Base-by-base conservation (phyloP, 371 early-diverging fungal genomes). In the Mortierella sp. region DNA sequence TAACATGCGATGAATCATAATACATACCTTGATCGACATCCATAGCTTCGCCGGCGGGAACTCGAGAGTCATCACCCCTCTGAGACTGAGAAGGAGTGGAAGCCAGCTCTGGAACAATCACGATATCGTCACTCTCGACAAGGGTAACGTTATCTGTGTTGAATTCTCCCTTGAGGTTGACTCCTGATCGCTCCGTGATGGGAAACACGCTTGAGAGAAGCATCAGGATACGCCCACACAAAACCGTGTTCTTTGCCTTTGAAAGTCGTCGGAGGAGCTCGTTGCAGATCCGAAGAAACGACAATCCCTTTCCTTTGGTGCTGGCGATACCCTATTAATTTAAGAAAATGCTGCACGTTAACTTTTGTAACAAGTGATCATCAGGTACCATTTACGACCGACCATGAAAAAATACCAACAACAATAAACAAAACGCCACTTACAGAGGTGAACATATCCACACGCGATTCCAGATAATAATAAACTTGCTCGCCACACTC, bases 161-260 rank as follows among this genome's bases (percentile, higher is more conserved):
- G 87, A 95, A 96, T 70, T 96, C 95, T 49, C 97, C 97, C 14
- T 93, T 89, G 60, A 96, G 81, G 70, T 97, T 97, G 75, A 97
- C 96, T 46, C 97, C 96, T 71, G 96, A 96, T 55, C 96, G 91
- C 82, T 97, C 98, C 11, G 91, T 91, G 48, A 97, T 88, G 18
- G 98, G 93, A 74, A 95, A 96, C 3, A 93, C 93, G 60, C 92
- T 94, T 27, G 97, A 94, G 12, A 97, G 91, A 80, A 96, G 94
- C 85, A 96, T 91, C 56, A 96, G 87, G 38, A 97, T 95, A 24
- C 96, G 94, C 2, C 97, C 97, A 78, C 96, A 95, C 75, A 94
- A 92, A n/a, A 93, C 94, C 16, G 94, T 94, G 85, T 95, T 93
- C 60, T 92, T 93, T 27, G 96, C 91, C 70, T 94, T 94, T 0